Evolutionary conservation across 2,329 filamentous ascomycete genomes (phyloP).

Genomic region (Neoarthrinium moseri): DNA sequence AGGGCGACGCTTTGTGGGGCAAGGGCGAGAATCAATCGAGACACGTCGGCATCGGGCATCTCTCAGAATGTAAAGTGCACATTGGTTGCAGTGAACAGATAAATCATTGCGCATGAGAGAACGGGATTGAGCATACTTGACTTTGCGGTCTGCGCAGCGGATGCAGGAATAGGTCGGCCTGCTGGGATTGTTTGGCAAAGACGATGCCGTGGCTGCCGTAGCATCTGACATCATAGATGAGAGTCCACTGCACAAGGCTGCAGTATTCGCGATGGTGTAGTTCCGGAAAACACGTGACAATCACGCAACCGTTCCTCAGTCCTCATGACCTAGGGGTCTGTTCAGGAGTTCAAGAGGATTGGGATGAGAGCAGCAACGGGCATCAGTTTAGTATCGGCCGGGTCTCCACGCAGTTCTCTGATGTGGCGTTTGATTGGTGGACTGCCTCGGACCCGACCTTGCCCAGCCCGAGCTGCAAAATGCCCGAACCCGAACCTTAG

Average conservation of each 20-base stretch:
- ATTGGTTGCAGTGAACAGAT: neutral
- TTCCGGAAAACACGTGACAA: neutral
- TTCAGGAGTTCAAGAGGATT: no score
- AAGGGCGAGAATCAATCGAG: neutral
- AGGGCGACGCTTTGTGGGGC: neutral
- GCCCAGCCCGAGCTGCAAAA: neutral
- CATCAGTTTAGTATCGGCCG: neutral
- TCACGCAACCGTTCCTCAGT: neutral
- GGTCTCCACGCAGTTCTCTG: neutral
- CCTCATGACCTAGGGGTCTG: no score
- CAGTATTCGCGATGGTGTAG: no score
- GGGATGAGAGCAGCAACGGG: no score
- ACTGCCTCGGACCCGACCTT: constrained; percentile 2
- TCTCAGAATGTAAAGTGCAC: neutral
- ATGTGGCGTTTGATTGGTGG: constrained; percentile 6
- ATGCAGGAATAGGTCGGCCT: constrained; percentile 15
- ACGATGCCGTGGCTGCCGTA: neutral
- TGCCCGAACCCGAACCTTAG: neutral
- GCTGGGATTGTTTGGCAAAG: neutral
- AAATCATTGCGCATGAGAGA: neutral
- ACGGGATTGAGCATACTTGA: constrained; percentile 19
- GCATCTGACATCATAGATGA: neutral
- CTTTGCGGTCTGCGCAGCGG: constrained; percentile 27
- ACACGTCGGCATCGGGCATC: neutral
- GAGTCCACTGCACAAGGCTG: neutral